Conservation (phyloP, 1,139 yeast species). For the Entelexis sorbosivorans region DNA sequence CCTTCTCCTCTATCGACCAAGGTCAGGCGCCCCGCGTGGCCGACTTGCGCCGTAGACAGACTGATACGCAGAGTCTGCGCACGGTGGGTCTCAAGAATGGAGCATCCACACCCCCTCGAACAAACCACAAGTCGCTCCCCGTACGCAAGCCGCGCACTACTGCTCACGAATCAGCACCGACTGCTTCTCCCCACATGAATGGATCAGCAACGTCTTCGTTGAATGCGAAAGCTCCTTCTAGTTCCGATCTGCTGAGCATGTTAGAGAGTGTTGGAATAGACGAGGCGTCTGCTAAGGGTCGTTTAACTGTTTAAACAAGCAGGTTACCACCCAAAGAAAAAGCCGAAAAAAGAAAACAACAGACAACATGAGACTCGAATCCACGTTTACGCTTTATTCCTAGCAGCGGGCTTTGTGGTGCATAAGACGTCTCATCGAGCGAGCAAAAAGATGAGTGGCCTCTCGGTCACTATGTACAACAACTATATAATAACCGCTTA, state of each 20-base stretch:
- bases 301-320: neutral
- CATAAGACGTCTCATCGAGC: neutral
- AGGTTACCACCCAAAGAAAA: too few relatives aligned
- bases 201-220: neutral
- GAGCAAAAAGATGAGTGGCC: neutral
- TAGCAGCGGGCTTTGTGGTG: too few relatives aligned
- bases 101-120: neutral
- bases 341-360: too few relatives aligned
- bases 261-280: neutral
- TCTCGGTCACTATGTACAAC: neutral
- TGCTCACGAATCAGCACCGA: neutral
- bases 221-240: neutral
- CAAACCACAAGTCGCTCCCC: neutral
- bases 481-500: neutral
- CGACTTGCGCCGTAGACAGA: constrained; percentile 14
- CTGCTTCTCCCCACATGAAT: neutral
- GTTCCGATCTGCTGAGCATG: neutral
- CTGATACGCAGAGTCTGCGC: constrained; percentile 14
- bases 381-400: too few relatives aligned
- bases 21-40: constrained; percentile 12
- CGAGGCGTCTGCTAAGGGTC: neutral
- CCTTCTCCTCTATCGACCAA: constrained; percentile 5
- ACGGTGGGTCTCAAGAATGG: neutral
- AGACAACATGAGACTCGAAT: too few relatives aligned
- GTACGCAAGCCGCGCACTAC: neutral